Percentiles rank a stretch among this genome's conserved stretches.
Evolutionary conservation across 768 basidiomycete genomes (phyloP).

Genomic region (Amanita polypyramis): DNA sequence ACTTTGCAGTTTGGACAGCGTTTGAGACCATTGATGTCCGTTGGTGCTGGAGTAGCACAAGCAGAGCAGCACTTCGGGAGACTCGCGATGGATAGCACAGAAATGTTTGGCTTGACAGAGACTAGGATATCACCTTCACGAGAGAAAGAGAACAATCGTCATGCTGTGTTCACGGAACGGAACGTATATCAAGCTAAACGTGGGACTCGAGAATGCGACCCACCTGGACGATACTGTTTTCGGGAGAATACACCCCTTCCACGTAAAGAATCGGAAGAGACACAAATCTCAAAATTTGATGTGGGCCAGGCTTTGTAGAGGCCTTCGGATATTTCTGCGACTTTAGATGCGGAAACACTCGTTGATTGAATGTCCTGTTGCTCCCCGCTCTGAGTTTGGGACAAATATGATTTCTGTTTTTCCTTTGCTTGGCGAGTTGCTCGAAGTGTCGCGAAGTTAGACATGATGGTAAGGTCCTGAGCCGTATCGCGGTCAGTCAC

Average conservation of each 20-base stretch:
- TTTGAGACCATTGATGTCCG: conserved; percentile 29
- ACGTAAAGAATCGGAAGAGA: neutral
- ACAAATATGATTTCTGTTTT: conserved; percentile 21
- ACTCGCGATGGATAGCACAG: conserved; percentile 53
- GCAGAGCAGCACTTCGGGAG: conserved; percentile 59
- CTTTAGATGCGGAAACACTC: neutral
- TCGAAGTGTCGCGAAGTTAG: conserved; percentile 25
- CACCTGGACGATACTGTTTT: conserved; percentile 5
- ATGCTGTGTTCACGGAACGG: conserved; percentile 2
- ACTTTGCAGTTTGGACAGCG: conserved; percentile 67
- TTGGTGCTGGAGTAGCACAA: conserved; percentile 37
- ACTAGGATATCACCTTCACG: conserved; percentile 49
- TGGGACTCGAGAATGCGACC: neutral
- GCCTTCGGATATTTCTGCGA: neutral
- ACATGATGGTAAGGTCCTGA: conserved; percentile 23
- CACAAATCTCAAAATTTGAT: neutral
- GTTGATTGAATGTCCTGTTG: conserved; percentile 7
- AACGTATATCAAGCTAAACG: neutral
- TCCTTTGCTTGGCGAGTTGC: conserved; percentile 16
- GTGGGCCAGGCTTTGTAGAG: conserved; percentile 1
- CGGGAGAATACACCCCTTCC: conserved; percentile 5
- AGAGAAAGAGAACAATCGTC: conserved; percentile 5
- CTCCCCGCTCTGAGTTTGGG: conserved; percentile 7
- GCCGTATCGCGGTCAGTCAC: no score
- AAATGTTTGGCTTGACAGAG: conserved; percentile 46